Percentiles rank a stretch among this genome's conserved stretches.
These are phyloP conservation scores for Fomes fomentarius DNA, from an alignment of 1,284 basidiomycete genomes.

Conservation along the genomic window DNA sequence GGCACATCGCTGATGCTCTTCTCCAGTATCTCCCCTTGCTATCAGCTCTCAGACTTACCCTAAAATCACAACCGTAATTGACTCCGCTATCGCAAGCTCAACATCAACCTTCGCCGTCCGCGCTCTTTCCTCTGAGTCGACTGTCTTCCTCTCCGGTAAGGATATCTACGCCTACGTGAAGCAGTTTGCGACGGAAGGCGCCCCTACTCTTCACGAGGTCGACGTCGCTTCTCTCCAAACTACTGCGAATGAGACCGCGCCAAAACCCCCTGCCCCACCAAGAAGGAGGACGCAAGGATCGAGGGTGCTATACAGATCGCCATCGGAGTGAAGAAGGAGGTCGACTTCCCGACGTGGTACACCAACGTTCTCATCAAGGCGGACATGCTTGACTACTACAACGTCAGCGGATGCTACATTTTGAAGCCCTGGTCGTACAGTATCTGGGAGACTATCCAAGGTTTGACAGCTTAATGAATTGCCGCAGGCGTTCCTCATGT, in stretches of 20 bases:
- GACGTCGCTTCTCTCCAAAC: constrained; percentile 73
- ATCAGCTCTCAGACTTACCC: constrained; percentile 72
- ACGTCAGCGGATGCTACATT: constrained; percentile 98
- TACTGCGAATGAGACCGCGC: constrained; percentile 41
- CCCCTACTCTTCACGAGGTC: constrained; percentile 63
- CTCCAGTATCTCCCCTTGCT: constrained; percentile 79
- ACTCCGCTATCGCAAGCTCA: constrained; percentile 72
- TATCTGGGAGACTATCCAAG: constrained; percentile 97
- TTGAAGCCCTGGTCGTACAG: constrained; percentile 97
- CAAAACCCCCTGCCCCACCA: constrained; percentile 47
- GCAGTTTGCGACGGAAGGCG: constrained; percentile 65
- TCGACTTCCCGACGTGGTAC: constrained; percentile 94
- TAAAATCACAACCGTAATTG: constrained; percentile 80
- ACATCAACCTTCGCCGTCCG: constrained; percentile 75
- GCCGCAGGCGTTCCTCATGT: neutral
- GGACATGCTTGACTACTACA: constrained; percentile 99
- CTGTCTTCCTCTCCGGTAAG: constrained; percentile 76
- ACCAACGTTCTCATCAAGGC: constrained; percentile 96
- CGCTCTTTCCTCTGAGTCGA: constrained; percentile 69
- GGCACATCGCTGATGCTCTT: neutral
- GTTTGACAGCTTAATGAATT: constrained; percentile 42
- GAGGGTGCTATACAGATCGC: constrained; percentile 91
- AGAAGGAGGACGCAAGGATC: constrained; percentile 78
- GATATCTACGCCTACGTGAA: constrained; percentile 78
- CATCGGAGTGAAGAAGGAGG: constrained; percentile 93